A percentile compares a stretch with the other conserved stretches of the same genome.
Conservation (phyloP, 2,329 filamentous ascomycete genomes). For the Claviceps maximensis region DNA sequence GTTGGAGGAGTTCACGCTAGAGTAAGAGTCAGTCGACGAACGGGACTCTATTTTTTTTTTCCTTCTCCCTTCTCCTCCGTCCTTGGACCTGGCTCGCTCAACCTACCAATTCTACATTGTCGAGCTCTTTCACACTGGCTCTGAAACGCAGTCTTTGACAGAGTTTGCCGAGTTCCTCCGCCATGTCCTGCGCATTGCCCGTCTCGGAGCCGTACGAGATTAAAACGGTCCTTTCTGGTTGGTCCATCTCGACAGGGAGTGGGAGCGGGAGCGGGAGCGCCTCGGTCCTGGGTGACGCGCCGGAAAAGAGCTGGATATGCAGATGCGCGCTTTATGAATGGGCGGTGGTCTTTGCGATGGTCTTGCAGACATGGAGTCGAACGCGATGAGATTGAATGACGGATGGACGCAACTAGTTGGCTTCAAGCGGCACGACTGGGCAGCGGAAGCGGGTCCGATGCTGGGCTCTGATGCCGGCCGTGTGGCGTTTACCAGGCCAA, state of each 20-base stretch:
- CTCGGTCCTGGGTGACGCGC: not conserved
- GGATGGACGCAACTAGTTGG: not conserved
- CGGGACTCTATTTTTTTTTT: not conserved
- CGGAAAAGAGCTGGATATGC: not conserved
- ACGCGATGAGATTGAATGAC: not conserved
- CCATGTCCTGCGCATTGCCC: slow-evolving; percentile 83
- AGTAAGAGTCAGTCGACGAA: not conserved
- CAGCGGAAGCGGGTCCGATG: too few relatives aligned
- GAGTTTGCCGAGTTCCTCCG: slow-evolving; percentile 65
- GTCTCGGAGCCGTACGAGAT: slow-evolving; percentile 92
- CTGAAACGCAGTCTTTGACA: slow-evolving; percentile 68
- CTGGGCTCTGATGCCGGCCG: too few relatives aligned
- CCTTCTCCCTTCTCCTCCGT: not conserved
- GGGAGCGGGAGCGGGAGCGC: too few relatives aligned
- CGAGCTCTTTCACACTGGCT: slow-evolving; percentile 63
- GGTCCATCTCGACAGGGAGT: slow-evolving; percentile 13
- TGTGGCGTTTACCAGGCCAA: too few relatives aligned
- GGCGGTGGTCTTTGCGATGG: not conserved
- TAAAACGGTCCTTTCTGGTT: slow-evolving; percentile 34
- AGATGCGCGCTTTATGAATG: not conserved
- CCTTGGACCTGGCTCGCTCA: not conserved
- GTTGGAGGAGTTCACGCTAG: slow-evolving; percentile 37
- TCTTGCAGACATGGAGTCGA: not conserved
- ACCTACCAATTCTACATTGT: slow-evolving; percentile 62
- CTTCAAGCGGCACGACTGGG: too few relatives aligned